Evolutionary conservation across 306 rosid genomes (phyloP).

Genomic region (Acmispon strigosus): DNA sequence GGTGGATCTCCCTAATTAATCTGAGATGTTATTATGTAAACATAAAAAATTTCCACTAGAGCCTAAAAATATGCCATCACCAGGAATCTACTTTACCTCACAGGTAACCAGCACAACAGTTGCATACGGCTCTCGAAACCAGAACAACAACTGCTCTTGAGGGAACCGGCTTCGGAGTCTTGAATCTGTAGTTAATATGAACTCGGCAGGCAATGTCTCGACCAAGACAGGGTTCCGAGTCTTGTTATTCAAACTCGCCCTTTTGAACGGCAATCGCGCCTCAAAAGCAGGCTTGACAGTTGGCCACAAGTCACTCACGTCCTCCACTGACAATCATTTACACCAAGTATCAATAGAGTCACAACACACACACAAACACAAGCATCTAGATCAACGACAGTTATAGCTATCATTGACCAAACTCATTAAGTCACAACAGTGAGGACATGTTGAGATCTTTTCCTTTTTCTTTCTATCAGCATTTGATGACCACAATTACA

Average conservation of each 20-base stretch:
- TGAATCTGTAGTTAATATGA: slow-evolving; percentile 88
- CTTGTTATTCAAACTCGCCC: slow-evolving; percentile 88
- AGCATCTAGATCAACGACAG: slow-evolving; percentile 14
- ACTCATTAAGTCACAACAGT: neutral
- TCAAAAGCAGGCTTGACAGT: slow-evolving; percentile 75
- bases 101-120: slow-evolving; percentile 87
- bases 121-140: slow-evolving; percentile 96
- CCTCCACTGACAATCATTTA: slow-evolving; percentile 68
- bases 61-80: neutral
- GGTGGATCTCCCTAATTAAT: slow-evolving; percentile 7
- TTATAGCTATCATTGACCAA: slow-evolving; percentile 4
- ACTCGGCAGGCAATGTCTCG: slow-evolving; percentile 67
- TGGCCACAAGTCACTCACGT: slow-evolving; percentile 98
- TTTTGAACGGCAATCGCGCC: slow-evolving; percentile 69
- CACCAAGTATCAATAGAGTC: neutral
- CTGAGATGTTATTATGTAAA: neutral
- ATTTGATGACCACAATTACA: neutral
- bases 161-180: slow-evolving; percentile 97
- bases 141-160: slow-evolving; percentile 80
- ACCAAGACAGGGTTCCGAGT: slow-evolving; percentile 69
- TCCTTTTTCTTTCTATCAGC: neutral
- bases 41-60: neutral
- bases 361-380: neutral
- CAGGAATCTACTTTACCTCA: slow-evolving; percentile 52
- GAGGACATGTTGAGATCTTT: slow-evolving; percentile 2